phyloP scores from a whole-genome alignment of 768 basidiomycete species.

The Mycena haematopus region DNA sequence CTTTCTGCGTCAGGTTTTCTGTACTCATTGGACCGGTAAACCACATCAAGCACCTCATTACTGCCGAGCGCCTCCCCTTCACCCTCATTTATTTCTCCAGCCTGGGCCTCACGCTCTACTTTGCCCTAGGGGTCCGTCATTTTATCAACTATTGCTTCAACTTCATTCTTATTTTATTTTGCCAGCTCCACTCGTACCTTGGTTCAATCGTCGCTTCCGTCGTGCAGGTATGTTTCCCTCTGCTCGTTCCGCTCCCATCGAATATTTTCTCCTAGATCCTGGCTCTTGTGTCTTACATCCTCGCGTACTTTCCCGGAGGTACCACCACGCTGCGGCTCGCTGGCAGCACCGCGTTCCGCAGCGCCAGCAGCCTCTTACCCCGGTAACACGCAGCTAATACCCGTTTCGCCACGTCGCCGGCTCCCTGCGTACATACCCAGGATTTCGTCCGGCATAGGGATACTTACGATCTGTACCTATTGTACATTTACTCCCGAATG shows the following conservation, averaged over 20 bases:
- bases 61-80: constrained; percentile 86
- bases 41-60: constrained; percentile 87
- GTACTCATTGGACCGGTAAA: constrained; percentile 90
- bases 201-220: constrained; percentile 85
- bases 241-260: neutral
- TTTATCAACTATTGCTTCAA: constrained; percentile 4
- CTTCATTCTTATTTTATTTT: constrained; percentile 2
- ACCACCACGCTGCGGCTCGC: constrained; percentile 82
- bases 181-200: constrained; percentile 81
- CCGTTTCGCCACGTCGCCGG: neutral
- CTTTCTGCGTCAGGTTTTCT: constrained; percentile 61
- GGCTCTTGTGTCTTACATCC: constrained; percentile 85
- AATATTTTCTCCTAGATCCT: constrained; percentile 56
- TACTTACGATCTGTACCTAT: constrained; percentile 7
- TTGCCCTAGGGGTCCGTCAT: constrained; percentile 81
- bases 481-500: constrained; percentile 6
- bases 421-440: neutral
- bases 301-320: constrained; percentile 96
- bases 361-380: constrained; percentile 84
- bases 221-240: constrained; percentile 66
- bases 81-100: constrained; percentile 83
- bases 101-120: constrained; percentile 87
- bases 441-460: neutral
- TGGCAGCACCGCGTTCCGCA: constrained; percentile 79
- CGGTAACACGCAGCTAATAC: constrained; percentile 48